Evolutionary conservation across 2,329 filamentous ascomycete genomes (phyloP).

Genomic region (Penicillium sp.): DNA sequence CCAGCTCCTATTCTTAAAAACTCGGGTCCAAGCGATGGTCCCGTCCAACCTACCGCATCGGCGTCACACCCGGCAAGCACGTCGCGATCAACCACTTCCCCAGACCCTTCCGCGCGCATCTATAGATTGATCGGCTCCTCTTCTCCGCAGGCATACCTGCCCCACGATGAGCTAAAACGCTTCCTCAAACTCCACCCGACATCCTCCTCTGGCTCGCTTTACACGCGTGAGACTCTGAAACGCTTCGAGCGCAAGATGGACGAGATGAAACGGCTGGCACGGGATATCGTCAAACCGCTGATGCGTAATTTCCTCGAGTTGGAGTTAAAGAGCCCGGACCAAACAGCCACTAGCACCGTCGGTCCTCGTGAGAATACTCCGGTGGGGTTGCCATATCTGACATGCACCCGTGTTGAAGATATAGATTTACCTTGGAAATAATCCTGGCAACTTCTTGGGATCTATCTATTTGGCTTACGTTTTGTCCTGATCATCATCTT

Average conservation of each 20-base stretch:
- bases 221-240: conserved; percentile 80
- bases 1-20: conserved; percentile 53
- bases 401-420: conserved; percentile 63
- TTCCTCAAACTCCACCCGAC: conserved; percentile 78
- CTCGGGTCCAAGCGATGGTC: conserved; percentile 1
- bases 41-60: conserved; percentile 11
- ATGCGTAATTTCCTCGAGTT: conserved; percentile 84
- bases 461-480: background rate
- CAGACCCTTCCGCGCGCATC: conserved; percentile 59
- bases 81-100: conserved; percentile 26
- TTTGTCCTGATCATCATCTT: background rate
- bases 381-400: conserved; percentile 60
- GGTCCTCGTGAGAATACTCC: conserved; percentile 40
- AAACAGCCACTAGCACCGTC: conserved; percentile 16
- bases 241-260: conserved; percentile 85
- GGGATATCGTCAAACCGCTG: conserved; percentile 78
- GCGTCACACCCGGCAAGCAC: conserved; percentile 18
- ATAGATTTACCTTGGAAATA: conserved; percentile 63
- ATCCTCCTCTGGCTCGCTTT: conserved; percentile 59
- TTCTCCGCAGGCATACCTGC: conserved; percentile 64
- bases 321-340: conserved; percentile 56
- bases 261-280: conserved; percentile 80
- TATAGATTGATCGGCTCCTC: conserved; percentile 74
- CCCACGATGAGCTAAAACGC: conserved; percentile 83
- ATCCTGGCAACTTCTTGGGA: background rate